These are phyloP conservation scores for Hamigera avellanea DNA, from an alignment of 495 filamentous ascomycete species.

Conservation along the genomic window DNA sequence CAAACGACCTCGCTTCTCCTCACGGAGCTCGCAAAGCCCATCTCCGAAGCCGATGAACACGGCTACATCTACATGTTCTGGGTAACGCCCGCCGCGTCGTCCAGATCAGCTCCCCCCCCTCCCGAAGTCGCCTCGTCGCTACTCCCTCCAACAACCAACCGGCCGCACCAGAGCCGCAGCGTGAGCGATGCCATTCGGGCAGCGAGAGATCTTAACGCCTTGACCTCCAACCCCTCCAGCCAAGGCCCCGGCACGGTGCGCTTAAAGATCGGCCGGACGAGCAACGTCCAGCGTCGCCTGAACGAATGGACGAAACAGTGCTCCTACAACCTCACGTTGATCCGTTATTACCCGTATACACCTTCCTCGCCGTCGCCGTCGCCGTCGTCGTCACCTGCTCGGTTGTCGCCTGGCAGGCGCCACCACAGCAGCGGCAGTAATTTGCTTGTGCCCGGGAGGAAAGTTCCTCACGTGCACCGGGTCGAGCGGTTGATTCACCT, in stretches of 20 bases:
- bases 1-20: conserved; percentile 54
- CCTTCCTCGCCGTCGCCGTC: conserved; percentile 37
- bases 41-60: conserved; percentile 64
- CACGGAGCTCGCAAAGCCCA: conserved; percentile 70
- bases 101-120: conserved; percentile 34
- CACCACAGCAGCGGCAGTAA: neutral
- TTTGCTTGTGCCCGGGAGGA: conserved; percentile 30
- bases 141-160: conserved; percentile 30
- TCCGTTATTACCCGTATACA: conserved; percentile 85
- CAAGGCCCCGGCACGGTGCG: conserved; percentile 44
- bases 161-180: conserved; percentile 34
- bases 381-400: conserved; percentile 16
- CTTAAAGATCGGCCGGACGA: conserved; percentile 85
- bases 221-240: conserved; percentile 21
- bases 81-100: conserved; percentile 48
- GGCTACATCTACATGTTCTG: conserved; percentile 99
- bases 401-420: conserved; percentile 2
- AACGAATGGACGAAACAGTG: conserved; percentile 93
- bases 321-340: conserved; percentile 70
- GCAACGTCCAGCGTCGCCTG: conserved; percentile 80
- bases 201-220: conserved; percentile 37
- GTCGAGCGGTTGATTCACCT: conserved; percentile 88
- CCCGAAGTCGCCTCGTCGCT: conserved; percentile 48
- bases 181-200: conserved; percentile 52
- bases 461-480: conserved; percentile 76